Percentiles rank a stretch among this genome's conserved stretches.
Conservation (phyloP, 2,329 filamentous ascomycete species). For the Talaromyces verruculosus region DNA sequence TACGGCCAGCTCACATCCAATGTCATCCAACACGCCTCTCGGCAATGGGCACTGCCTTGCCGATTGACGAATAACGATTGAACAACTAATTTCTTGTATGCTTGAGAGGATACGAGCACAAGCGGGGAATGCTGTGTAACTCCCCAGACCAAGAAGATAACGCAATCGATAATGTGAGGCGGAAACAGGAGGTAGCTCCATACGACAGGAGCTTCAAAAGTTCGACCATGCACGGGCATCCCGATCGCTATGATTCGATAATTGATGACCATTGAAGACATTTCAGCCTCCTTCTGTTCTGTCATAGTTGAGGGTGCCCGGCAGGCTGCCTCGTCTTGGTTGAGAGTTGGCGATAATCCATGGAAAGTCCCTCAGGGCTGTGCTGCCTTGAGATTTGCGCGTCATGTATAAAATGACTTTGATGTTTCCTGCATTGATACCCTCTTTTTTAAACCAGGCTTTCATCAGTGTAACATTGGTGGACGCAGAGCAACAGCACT, state of each 20-base stretch:
- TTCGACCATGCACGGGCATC: not conserved
- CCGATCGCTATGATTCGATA: not conserved
- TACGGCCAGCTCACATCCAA: not conserved
- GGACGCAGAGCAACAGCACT: not conserved
- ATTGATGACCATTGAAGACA: not conserved
- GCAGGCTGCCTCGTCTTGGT: constrained; percentile 1
- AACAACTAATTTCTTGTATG: not conserved
- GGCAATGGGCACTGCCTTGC: constrained; percentile 1
- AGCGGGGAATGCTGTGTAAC: constrained; percentile 1
- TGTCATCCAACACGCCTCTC: not conserved
- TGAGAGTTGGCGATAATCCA: not conserved
- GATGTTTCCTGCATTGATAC: not conserved
- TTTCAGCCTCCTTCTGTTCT: not conserved
- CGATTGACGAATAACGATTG: not conserved
- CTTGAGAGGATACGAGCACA: not conserved
- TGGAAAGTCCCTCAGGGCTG: not conserved
- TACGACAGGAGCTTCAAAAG: not conserved
- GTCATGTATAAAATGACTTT: not conserved
- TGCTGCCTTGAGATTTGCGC: not conserved
- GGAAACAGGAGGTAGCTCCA: not conserved
- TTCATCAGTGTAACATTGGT: constrained; percentile 2
- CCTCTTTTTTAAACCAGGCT: too few relatives aligned
- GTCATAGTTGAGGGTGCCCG: not conserved
- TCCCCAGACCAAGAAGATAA: not conserved
- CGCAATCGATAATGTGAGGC: not conserved